phyloP scores from a whole-genome alignment of 139 green algal genomes.

The Marvania coccoides region DNA sequence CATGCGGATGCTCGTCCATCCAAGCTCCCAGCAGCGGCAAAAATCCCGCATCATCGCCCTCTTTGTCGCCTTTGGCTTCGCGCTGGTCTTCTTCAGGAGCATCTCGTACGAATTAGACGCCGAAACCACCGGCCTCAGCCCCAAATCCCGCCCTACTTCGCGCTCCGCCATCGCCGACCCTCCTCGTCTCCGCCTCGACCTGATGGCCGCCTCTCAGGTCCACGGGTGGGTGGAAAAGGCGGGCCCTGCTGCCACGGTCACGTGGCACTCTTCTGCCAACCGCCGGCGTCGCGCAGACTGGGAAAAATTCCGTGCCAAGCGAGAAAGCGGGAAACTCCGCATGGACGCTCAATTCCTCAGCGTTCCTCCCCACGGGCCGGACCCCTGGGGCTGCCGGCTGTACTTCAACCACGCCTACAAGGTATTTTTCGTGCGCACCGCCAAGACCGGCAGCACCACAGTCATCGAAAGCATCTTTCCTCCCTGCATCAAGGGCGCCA shows the following conservation, averaged over 20 bases:
- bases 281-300: not conserved
- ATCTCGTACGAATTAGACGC: no score
- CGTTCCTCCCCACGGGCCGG: not conserved
- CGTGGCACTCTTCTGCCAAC: not conserved
- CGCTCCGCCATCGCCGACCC: no score
- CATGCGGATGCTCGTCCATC: no score
- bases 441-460: not conserved
- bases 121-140: no score
- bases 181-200: not conserved
- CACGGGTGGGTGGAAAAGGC: not conserved
- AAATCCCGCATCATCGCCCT: no score
- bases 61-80: no score
- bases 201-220: not conserved
- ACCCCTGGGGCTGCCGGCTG: not conserved
- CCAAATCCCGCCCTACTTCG: no score
- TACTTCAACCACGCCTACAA: not conserved
- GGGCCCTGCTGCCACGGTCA: not conserved
- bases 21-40: no score
- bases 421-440: not conserved
- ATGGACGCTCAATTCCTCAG: not conserved
- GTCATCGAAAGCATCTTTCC: not conserved
- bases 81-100: no score
- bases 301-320: not conserved
- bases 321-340: not conserved
- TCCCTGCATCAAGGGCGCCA: not conserved